These are phyloP conservation scores for Fagopyrum tataricum DNA, from an alignment of 148 eudicot genomes.

Conservation along the genomic window DNA sequence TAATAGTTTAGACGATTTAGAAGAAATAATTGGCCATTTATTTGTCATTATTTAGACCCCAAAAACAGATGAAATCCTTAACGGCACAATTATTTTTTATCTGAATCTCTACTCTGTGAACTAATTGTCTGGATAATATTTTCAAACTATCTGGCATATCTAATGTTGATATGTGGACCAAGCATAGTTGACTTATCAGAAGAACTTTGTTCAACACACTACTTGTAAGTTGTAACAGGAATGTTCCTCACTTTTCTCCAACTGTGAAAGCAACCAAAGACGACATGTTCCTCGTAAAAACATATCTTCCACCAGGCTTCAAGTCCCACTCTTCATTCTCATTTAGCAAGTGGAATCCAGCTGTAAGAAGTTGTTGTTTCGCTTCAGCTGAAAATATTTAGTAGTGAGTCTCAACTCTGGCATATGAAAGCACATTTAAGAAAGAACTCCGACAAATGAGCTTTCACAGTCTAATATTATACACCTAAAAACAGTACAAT, in stretches of 20 bases:
- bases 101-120: no score
- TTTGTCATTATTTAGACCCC: background rate
- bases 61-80: background rate
- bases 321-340: constrained; percentile 91
- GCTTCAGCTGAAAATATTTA: constrained; percentile 70
- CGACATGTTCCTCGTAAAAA: constrained; percentile 94
- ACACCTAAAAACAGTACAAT: background rate
- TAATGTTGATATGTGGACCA: background rate
- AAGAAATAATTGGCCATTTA: background rate
- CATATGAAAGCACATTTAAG: background rate
- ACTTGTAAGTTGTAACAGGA: background rate
- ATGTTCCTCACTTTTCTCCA: constrained; percentile 72
- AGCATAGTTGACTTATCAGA: background rate
- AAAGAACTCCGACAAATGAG: background rate
- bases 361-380: constrained; percentile 67
- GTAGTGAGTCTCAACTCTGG: background rate
- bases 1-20: background rate
- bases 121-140: no score
- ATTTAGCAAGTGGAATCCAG: constrained; percentile 79
- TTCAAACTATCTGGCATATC: background rate
- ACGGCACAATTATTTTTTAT: background rate
- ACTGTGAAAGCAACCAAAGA: constrained; percentile 91
- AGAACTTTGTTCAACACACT: background rate
- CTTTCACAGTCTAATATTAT: background rate
- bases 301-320: constrained; percentile 95